Evolutionary conservation across 768 basidiomycete species (phyloP).

Genomic region (Austroboletus eburneus): DNA sequence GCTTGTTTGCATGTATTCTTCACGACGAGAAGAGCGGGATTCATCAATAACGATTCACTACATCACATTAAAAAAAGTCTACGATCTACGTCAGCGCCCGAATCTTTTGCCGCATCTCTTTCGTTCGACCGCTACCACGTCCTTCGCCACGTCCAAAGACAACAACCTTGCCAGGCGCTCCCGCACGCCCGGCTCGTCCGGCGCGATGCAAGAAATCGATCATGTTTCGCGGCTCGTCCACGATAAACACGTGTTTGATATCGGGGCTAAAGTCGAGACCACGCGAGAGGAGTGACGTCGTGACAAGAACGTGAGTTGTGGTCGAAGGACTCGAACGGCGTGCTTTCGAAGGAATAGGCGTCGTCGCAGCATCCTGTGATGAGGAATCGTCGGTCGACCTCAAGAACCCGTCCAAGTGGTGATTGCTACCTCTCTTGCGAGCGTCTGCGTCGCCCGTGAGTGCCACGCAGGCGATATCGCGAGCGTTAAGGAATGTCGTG

Average conservation of each 20-base stretch:
- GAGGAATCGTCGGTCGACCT: constrained; percentile 18
- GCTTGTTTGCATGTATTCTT: too few species aligned
- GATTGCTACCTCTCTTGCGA: constrained; percentile 65
- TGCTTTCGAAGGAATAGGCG: constrained; percentile 5
- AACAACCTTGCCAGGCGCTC: constrained; percentile 64
- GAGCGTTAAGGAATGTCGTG: constrained; percentile 51
- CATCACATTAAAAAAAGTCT: too few species aligned
- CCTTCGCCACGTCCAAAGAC: constrained; percentile 71
- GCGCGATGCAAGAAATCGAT: constrained; percentile 92
- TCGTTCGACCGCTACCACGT: constrained; percentile 51
- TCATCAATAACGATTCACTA: too few species aligned
- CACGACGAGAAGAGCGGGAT: too few species aligned
- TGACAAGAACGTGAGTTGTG: constrained; percentile 69
- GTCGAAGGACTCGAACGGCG: constrained; percentile 25
- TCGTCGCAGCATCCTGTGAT: not conserved
- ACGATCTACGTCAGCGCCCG: constrained; percentile 30
- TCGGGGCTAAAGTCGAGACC: constrained; percentile 83
- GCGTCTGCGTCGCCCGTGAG: constrained; percentile 60
- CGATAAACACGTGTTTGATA: constrained; percentile 79
- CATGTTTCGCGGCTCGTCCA: constrained; percentile 85
- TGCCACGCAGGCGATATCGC: constrained; percentile 58
- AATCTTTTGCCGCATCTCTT: constrained; percentile 50
- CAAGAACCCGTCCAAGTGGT: constrained; percentile 75
- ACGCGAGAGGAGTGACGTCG: constrained; percentile 86
- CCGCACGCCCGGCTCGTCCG: constrained; percentile 77